Percentiles rank a stretch among this genome's conserved stretches.
These are phyloP conservation scores for Leishmania tarentolae DNA, from an alignment of 208 protist genomes.

Conservation along the genomic window DNA sequence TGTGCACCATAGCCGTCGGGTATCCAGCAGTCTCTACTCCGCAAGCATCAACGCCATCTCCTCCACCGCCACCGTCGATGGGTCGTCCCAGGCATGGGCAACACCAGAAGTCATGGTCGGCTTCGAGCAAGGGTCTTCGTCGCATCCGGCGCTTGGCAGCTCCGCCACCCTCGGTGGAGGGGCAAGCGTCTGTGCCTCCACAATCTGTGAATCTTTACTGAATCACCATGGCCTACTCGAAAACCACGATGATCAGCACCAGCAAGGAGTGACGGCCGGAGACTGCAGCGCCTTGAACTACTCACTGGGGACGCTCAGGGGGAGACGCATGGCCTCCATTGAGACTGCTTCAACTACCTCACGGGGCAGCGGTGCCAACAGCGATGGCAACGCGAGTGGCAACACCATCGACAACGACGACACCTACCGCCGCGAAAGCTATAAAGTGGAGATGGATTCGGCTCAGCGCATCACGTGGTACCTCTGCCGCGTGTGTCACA, in stretches of 20 bases:
- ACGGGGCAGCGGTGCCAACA: background rate
- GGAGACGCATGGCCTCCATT: background rate
- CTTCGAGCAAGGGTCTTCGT: background rate
- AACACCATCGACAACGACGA: background rate
- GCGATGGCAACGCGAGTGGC: background rate
- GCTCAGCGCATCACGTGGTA: conserved; percentile 23
- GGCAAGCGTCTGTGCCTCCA: background rate
- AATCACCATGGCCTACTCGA: background rate
- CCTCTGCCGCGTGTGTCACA: conserved; percentile 28
- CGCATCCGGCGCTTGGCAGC: background rate
- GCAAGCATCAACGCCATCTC: conserved; percentile 3
- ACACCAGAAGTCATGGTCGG: background rate
- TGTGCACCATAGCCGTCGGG: background rate
- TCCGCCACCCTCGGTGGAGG: background rate
- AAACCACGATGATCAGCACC: background rate
- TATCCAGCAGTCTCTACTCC: conserved; percentile 4
- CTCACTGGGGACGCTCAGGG: background rate
- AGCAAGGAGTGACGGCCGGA: background rate
- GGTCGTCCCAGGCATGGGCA: conserved; percentile 13
- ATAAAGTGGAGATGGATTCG: conserved; percentile 14
- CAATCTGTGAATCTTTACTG: background rate
- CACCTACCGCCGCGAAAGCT: conserved; percentile 18
- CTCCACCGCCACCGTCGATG: conserved; percentile 6
- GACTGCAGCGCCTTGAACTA: background rate
- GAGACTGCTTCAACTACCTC: background rate